Percentiles rank a stretch among this genome's conserved stretches.
Conservation (phyloP, 768 basidiomycete species). For the Panaeolus cyanescens region DNA sequence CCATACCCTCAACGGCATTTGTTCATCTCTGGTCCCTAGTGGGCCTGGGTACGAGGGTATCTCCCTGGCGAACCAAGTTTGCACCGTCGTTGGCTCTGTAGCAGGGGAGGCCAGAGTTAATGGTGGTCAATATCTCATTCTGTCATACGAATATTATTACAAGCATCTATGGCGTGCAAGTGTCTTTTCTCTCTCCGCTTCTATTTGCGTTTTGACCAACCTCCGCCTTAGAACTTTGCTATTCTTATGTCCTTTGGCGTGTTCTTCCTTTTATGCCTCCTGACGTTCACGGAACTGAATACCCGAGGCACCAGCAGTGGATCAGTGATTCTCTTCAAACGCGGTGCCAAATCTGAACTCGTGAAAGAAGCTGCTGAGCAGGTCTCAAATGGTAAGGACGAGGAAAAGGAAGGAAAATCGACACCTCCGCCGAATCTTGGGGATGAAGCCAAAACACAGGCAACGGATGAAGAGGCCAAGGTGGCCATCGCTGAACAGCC, state of each 20-base stretch:
- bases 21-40: slow-evolving; percentile 59
- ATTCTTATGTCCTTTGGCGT: slow-evolving; percentile 68
- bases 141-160: slow-evolving; percentile 50
- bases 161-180: slow-evolving; percentile 46
- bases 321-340: slow-evolving; percentile 65
- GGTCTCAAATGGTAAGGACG: slow-evolving; percentile 29
- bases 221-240: slow-evolving; percentile 56
- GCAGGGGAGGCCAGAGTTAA: slow-evolving; percentile 61
- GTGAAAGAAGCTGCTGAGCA: slow-evolving; percentile 31
- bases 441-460: slow-evolving; percentile 11
- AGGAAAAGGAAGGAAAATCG: slow-evolving; percentile 30
- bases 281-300: slow-evolving; percentile 60
- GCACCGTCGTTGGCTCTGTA: slow-evolving; percentile 66
- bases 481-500: slow-evolving; percentile 41
- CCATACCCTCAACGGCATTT: slow-evolving; percentile 62
- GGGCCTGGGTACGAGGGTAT: slow-evolving; percentile 64
- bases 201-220: background rate
- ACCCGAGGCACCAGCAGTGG: slow-evolving; percentile 37
- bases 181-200: background rate
- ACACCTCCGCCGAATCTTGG: slow-evolving; percentile 1
- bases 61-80: slow-evolving; percentile 68
- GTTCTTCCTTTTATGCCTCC: slow-evolving; percentile 56
- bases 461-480: slow-evolving; percentile 22
- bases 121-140: slow-evolving; percentile 53
- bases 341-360: slow-evolving; percentile 40